A percentile compares a stretch with the other conserved stretches of the same genome.
These are phyloP conservation scores for Aspergillus sclerotiicarbonarius DNA, from an alignment of 495 filamentous ascomycete genomes.

Conservation along the genomic window DNA sequence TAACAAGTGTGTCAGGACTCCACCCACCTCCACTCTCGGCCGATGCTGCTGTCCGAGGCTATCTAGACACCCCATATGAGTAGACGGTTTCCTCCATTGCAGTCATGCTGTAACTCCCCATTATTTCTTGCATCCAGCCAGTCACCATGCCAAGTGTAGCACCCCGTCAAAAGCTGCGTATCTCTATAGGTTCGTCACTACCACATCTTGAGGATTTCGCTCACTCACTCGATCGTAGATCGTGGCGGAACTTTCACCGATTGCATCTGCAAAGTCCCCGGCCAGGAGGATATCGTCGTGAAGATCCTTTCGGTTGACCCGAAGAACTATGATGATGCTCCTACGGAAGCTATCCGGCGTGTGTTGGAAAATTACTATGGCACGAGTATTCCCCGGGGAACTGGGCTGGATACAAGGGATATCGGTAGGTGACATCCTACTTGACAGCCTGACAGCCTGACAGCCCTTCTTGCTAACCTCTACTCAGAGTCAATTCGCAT, in stretches of 20 bases:
- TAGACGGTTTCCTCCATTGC: neutral
- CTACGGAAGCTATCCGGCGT: slow-evolving; percentile 11
- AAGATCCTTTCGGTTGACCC: slow-evolving; percentile 1
- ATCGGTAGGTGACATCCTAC: neutral
- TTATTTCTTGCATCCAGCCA: neutral
- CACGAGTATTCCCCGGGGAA: slow-evolving; percentile 16
- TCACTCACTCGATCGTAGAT: neutral
- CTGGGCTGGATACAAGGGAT: slow-evolving; percentile 13
- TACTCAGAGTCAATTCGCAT: slow-evolving; percentile 10
- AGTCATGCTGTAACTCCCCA: neutral
- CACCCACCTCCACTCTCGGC: too few relatives aligned
- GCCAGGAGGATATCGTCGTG: slow-evolving; percentile 11
- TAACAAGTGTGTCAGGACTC: too few relatives aligned
- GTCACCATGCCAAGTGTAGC: neutral
- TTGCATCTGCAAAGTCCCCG: slow-evolving; percentile 4
- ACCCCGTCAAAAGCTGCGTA: slow-evolving; percentile 1
- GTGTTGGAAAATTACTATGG: slow-evolving; percentile 23
- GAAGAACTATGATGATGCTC: slow-evolving; percentile 2
- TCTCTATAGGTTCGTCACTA: slow-evolving; percentile 20
- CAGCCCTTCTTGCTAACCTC: neutral
- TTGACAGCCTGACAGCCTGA: neutral
- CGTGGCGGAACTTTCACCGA: slow-evolving; percentile 7
- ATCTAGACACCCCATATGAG: too few relatives aligned
- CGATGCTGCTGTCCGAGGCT: too few relatives aligned
- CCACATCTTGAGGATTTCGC: neutral